Percentiles rank a stretch among this genome's conserved stretches.
Evolutionary conservation across 164 flowering plant genomes (phyloP).

Genomic region (Vitis cinerea): DNA sequence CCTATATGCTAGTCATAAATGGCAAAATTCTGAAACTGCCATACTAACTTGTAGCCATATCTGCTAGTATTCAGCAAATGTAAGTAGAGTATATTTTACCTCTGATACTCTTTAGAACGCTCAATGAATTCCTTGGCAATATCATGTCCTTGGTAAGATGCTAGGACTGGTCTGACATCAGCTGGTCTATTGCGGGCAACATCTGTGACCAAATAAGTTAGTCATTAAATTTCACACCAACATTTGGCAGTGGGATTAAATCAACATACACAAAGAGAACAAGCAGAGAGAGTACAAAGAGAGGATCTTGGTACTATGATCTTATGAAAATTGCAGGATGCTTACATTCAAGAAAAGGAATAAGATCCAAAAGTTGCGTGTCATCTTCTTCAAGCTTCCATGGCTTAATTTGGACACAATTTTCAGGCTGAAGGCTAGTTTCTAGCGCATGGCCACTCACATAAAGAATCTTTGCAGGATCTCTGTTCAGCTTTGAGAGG

Average conservation of each 20-base stretch:
- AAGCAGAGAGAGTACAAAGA: neutral
- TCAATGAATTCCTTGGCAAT: constrained; percentile 79
- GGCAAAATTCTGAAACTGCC: no score
- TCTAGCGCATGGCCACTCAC: constrained; percentile 83
- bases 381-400: constrained; percentile 76
- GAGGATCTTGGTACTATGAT: neutral
- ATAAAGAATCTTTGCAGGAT: constrained; percentile 74
- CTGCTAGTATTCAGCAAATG: neutral
- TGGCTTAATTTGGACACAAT: constrained; percentile 66
- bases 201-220: constrained; percentile 35
- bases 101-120: constrained; percentile 76
- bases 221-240: no score
- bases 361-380: constrained; percentile 78
- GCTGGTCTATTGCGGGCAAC: constrained; percentile 77
- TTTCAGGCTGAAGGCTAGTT: constrained; percentile 79
- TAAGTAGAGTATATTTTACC: constrained; percentile 33
- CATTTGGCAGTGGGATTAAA: neutral
- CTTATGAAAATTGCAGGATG: neutral
- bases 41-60: no score
- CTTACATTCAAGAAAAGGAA: constrained; percentile 92
- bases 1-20: no score
- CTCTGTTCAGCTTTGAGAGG: constrained; percentile 83
- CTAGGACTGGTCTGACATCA: constrained; percentile 81
- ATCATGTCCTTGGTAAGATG: constrained; percentile 75
- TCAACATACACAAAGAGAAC: neutral